Evolutionary conservation across 192 early-diverging fungal genomes (phyloP).

Genomic region (Mortierella hygrophila): DNA sequence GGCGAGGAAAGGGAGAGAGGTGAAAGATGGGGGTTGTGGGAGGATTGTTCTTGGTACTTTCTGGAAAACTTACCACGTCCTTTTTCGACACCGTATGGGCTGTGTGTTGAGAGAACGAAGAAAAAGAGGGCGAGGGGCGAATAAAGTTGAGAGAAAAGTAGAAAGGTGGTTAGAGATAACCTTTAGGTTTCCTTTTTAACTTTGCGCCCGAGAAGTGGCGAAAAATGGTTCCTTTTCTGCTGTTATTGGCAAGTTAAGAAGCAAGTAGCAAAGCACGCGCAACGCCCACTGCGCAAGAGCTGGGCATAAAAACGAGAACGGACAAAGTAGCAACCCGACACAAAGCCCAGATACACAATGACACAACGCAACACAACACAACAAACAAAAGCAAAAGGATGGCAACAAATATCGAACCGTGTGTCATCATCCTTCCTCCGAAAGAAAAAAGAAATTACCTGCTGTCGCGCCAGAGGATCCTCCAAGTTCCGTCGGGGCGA

Average conservation of each 20-base stretch:
- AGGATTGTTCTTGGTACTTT: not conserved
- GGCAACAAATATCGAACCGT: not conserved
- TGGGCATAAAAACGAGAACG: not conserved
- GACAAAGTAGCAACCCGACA: not conserved
- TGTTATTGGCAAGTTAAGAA: not conserved
- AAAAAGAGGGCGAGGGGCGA: not conserved
- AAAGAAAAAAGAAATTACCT: conserved; percentile 15
- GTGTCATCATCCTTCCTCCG: too few species aligned
- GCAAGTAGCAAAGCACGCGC: not conserved
- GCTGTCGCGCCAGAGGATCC: conserved; percentile 43
- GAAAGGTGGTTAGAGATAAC: not conserved
- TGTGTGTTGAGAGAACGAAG: not conserved
- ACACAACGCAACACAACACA: too few species aligned
- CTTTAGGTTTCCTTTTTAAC: not conserved
- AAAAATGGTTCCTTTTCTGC: not conserved
- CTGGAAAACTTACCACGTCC: conserved; percentile 15
- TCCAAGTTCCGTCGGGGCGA: conserved; percentile 35
- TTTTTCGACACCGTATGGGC: conserved; percentile 30
- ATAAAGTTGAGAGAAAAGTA: not conserved
- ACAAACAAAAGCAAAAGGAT: not conserved
- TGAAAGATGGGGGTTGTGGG: not conserved
- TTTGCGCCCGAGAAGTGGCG: not conserved
- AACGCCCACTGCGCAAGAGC: too few species aligned
- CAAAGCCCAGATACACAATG: not conserved
- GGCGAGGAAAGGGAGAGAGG: not conserved